Evolutionary conservation across 495 filamentous ascomycete genomes (phyloP), one percentile per base, ranked within the genome.

Genomic region (Lasiosphaeria ovina): DNA sequence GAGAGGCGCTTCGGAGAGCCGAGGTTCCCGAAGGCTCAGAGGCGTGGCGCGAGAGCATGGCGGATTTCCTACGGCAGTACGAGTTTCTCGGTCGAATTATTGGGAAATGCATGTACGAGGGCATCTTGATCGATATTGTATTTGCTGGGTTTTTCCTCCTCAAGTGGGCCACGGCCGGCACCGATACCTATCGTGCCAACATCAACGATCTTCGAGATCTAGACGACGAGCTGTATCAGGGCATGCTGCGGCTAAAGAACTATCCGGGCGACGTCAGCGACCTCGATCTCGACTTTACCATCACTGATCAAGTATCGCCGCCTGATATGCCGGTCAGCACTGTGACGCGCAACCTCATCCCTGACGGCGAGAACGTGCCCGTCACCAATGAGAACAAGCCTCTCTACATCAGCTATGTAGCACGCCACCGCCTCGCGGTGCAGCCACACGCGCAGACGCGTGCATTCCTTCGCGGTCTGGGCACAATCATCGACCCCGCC

Each of bases 101-200:
- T 48, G 94, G 94, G 3, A 99, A 99, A 72, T 99, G 94, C 74
- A 80, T 99, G 56, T 99, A 99, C 66, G 94, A 99, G 75, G 93
- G 93, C 2, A 98, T 99, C 52, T 81, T 99, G 10, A 88, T 98
- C 56, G 93, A 99, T 70, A 89, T 98, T 64, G 81, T 84, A 59
- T 99, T 99, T 75, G 94, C 93, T 3, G 87, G 90, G 3, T 98
- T 98, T 75, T 99, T 99, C 78, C 83, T 99, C 6, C 82, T 97
- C 42, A 96, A 96, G 68, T 99, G 94, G 94, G 84, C 91, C 9
- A 79, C 93, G 48, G 88, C 88, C 16, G 68, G 74, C 8, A 68
- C 70, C 9, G 86, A 85, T 17, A 86, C 85, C 3, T 94, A 95
- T 69, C 86, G 90, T 49, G 89, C 91, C 55, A 96, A 91, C 62